Conservation (phyloP, 176 grass and related monocot genomes). For the Stipa capillata region DNA sequence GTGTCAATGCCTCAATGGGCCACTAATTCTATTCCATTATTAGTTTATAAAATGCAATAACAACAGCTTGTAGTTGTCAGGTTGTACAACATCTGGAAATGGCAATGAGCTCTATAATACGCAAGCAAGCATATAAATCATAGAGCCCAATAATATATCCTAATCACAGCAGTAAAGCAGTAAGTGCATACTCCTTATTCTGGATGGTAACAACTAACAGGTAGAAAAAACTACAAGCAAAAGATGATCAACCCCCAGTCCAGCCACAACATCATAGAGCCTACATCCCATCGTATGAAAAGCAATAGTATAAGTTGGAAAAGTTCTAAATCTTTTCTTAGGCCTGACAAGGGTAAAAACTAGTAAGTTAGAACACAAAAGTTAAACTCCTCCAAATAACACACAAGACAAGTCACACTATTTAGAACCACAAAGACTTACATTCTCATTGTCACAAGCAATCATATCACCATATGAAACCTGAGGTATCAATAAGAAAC, state of each 20-base stretch:
- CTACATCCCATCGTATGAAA: not conserved
- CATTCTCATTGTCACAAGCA: slow-evolving; percentile 95
- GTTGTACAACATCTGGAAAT: not conserved
- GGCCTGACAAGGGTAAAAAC: not conserved
- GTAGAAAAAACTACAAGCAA: slow-evolving; percentile 4
- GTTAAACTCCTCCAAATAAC: not conserved
- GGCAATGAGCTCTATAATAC: not conserved
- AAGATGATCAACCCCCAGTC: not conserved
- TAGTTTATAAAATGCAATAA: not conserved
- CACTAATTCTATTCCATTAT: not conserved
- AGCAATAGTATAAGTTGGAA: not conserved
- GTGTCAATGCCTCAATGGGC: not conserved
- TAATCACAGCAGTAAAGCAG: not conserved
- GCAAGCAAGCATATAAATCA: not conserved
- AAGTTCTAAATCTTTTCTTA: slow-evolving; percentile 14
- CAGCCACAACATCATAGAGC: not conserved
- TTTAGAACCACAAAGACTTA: slow-evolving; percentile 47
- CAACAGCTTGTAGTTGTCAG: not conserved
- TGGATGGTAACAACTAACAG: slow-evolving; percentile 2
- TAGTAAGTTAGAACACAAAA: not conserved
- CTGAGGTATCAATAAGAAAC: slow-evolving; percentile 33
- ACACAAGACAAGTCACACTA: not conserved
- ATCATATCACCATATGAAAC: slow-evolving; percentile 99
- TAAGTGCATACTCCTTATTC: not conserved
- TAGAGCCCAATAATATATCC: not conserved